These are phyloP conservation scores for Candida tropicalis DNA, from an alignment of 1,139 yeast genomes.

Conservation along the genomic window DNA sequence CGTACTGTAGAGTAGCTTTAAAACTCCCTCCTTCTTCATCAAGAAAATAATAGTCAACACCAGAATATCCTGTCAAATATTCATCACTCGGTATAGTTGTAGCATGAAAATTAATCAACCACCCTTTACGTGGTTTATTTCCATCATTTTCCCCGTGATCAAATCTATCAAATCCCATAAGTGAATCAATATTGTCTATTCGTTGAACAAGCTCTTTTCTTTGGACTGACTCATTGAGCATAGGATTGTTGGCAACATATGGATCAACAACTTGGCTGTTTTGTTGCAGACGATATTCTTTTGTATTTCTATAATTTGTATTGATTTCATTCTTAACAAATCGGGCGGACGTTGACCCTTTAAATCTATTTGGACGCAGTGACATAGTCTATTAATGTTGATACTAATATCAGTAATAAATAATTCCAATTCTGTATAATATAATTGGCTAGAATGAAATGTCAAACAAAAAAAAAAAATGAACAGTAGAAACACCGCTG, in stretches of 20 bases:
- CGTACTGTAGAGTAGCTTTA: conserved; percentile 79
- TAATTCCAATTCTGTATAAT: neutral
- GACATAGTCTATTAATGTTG: conserved; percentile 8
- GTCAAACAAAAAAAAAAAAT: neutral
- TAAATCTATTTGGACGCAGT: conserved; percentile 22
- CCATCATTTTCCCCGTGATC: conserved; percentile 62
- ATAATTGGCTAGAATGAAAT: neutral
- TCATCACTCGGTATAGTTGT: conserved; percentile 61
- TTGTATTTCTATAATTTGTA: conserved; percentile 14
- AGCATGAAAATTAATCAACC: conserved; percentile 88
- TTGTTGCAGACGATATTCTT: conserved; percentile 10
- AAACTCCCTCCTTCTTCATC: conserved; percentile 98
- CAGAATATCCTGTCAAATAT: conserved; percentile 67
- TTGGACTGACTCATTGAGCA: conserved; percentile 42
- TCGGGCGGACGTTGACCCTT: conserved; percentile 59
- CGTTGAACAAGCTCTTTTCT: conserved; percentile 50
- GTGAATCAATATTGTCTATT: conserved; percentile 65
- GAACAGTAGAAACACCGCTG: neutral
- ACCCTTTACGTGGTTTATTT: conserved; percentile 66
- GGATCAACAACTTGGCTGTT: conserved; percentile 24
- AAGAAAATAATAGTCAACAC: conserved; percentile 92
- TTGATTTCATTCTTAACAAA: conserved; percentile 47
- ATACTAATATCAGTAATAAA: neutral
- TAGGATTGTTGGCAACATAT: conserved; percentile 37
- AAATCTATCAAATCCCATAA: conserved; percentile 83